Percentiles rank a stretch among this genome's conserved stretches.
These are phyloP conservation scores for Acanthamoeba lenticulata DNA, from an alignment of 208 protist genomes.

Conservation along the genomic window DNA sequence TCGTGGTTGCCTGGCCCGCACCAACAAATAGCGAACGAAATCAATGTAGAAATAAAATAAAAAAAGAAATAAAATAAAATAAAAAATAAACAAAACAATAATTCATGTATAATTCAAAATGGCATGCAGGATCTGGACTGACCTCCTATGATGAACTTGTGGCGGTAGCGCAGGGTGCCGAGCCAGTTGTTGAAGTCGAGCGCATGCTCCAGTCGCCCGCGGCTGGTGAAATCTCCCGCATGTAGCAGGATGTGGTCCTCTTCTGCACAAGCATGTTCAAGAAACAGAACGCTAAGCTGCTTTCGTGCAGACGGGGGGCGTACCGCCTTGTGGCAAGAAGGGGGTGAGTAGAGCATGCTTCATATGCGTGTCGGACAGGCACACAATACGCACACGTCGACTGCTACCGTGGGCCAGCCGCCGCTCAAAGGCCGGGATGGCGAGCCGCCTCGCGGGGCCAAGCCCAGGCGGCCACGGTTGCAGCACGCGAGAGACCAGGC, in stretches of 20 bases:
- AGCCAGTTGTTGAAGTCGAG: conserved; percentile 57
- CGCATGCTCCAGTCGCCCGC: not conserved
- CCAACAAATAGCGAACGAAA: too few species aligned
- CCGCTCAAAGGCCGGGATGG: conserved; percentile 27
- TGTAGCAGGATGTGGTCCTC: conserved; percentile 66
- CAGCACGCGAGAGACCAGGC: not conserved
- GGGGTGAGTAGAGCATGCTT: conserved; percentile 37
- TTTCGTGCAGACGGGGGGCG: not conserved
- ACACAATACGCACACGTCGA: conserved; percentile 1
- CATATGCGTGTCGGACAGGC: conserved; percentile 65
- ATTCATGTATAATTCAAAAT: too few species aligned
- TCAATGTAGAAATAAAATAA: too few species aligned
- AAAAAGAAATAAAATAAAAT: too few species aligned
- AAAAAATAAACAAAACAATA: too few species aligned
- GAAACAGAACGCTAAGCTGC: not conserved
- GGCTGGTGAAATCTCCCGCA: conserved; percentile 48
- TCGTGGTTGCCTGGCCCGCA: conserved; percentile 45
- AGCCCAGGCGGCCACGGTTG: not conserved
- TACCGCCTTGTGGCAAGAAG: conserved; percentile 34
- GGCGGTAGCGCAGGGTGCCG: conserved; percentile 1
- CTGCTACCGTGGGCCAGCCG: not conserved
- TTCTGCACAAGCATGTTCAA: not conserved
- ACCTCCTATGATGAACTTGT: conserved; percentile 64
- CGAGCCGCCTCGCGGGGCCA: not conserved
- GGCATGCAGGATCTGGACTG: not conserved